Evolutionary conservation across 2,329 filamentous ascomycete genomes (phyloP).

Genomic region (Nannizziopsis arthrosporioides): DNA sequence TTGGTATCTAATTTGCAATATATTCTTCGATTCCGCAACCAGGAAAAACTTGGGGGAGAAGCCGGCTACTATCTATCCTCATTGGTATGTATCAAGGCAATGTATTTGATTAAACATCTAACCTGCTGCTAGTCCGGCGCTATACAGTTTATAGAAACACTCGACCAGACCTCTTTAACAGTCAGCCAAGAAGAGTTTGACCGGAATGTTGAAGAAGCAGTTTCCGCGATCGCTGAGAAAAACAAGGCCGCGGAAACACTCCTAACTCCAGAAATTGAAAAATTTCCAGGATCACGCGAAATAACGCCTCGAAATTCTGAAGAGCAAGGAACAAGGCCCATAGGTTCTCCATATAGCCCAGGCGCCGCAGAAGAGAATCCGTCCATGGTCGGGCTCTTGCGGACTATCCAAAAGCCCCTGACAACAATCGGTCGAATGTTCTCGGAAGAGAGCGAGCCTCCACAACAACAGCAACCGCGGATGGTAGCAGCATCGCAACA

Average conservation of each 20-base stretch:
- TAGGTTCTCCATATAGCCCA: constrained; percentile 30
- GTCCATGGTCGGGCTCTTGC: constrained; percentile 71
- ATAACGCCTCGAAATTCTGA: constrained; percentile 51
- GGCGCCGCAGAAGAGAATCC: constrained; percentile 57
- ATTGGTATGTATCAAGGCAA: constrained; percentile 42
- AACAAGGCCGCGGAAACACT: constrained; percentile 50
- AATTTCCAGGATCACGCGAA: constrained; percentile 43
- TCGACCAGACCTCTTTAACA: constrained; percentile 86
- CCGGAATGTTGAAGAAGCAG: constrained; percentile 86
- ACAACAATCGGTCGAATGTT: constrained; percentile 92
- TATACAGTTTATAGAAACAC: constrained; percentile 90
- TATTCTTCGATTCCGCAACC: constrained; percentile 90
- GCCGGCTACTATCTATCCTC: constrained; percentile 97
- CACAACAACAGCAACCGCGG: constrained; percentile 23
- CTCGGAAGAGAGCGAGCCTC: constrained; percentile 50
- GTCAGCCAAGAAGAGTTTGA: constrained; percentile 95
- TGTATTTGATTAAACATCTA: constrained; percentile 9
- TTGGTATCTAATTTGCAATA: constrained; percentile 97
- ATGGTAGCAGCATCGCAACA: constrained; percentile 28
- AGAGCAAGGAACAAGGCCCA: constrained; percentile 40
- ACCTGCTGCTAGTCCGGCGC: constrained; percentile 49
- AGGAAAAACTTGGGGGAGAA: constrained; percentile 94
- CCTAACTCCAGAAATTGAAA: constrained; percentile 32
- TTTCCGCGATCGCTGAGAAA: constrained; percentile 88
- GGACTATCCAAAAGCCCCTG: constrained; percentile 82